Conservation (phyloP, 2,329 filamentous ascomycete genomes). For the Hymenoscyphus albidus region DNA sequence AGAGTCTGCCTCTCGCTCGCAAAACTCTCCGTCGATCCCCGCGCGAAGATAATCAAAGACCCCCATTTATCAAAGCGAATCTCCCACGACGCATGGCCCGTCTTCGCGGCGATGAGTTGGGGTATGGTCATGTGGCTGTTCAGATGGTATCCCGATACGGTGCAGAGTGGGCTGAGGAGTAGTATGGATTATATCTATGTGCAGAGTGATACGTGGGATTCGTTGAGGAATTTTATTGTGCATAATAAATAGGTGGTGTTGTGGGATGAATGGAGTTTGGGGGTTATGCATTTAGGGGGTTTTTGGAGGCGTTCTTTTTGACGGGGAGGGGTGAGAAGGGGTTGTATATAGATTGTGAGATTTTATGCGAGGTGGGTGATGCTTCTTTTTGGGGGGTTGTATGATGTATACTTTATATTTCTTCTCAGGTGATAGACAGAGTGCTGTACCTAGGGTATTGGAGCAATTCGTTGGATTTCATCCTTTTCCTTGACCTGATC, state of each 20-base stretch:
- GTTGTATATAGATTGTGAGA: too few species aligned
- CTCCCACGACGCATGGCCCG: constrained; percentile 78
- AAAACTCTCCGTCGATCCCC: constrained; percentile 71
- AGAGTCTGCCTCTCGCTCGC: constrained; percentile 82
- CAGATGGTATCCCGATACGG: constrained; percentile 81
- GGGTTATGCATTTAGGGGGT: too few species aligned
- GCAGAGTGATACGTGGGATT: constrained; percentile 87
- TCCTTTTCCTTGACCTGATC: too few species aligned
- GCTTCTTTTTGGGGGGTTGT: too few species aligned
- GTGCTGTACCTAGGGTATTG: too few species aligned
- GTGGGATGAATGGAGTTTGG: too few species aligned
- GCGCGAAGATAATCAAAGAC: constrained; percentile 47
- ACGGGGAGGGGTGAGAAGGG: too few species aligned
- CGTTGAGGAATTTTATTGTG: constrained; percentile 76
- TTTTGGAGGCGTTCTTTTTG: too few species aligned
- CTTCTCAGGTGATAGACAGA: too few species aligned
- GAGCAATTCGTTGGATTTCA: too few species aligned
- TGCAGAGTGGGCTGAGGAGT: constrained; percentile 85
- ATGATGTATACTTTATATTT: too few species aligned
- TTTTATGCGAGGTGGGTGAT: too few species aligned
- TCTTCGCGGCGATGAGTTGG: constrained; percentile 89
- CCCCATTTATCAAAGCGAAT: constrained; percentile 45
- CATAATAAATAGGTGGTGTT: constrained; percentile 63
- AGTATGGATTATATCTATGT: constrained; percentile 98
- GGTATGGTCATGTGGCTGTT: constrained; percentile 94